Evolutionary conservation across 1,284 basidiomycete genomes (phyloP).

Genomic region (Amylostereum chailletii): DNA sequence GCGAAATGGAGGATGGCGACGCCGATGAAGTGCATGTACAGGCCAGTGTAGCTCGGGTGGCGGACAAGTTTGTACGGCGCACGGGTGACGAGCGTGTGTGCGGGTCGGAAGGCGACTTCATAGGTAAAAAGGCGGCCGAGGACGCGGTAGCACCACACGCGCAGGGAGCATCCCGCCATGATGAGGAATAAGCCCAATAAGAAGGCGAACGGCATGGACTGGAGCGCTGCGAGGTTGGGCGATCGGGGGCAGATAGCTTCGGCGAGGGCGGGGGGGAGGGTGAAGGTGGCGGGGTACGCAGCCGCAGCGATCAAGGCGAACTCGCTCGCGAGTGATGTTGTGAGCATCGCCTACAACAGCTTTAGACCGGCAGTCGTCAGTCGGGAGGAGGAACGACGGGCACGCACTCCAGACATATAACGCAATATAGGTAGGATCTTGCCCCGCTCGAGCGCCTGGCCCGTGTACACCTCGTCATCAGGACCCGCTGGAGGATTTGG

Average conservation of each 20-base stretch:
- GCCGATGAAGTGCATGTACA: background rate
- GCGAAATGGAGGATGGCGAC: background rate
- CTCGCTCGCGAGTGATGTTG: background rate
- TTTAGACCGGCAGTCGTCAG: background rate
- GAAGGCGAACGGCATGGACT: background rate
- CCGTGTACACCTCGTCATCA: background rate
- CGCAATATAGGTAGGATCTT: background rate
- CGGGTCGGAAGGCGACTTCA: background rate
- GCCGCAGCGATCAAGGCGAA: background rate
- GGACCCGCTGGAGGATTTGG: background rate
- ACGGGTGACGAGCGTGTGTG: background rate
- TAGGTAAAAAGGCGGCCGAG: background rate
- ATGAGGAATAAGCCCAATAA: background rate
- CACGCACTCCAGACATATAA: background rate
- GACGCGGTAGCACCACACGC: background rate
- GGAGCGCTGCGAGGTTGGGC: background rate
- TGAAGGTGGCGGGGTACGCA: background rate
- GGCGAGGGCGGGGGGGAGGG: background rate
- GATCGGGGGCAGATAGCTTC: background rate
- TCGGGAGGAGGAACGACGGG: too few relatives aligned
- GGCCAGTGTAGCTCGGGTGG: background rate
- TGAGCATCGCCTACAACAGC: background rate
- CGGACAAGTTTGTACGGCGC: background rate
- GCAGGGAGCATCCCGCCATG: background rate
- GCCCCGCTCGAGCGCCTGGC: background rate